Percentiles rank a stretch among this genome's conserved stretches.
Conservation (phyloP, 805 yeast genomes). For the Wickerhamiella alocasiicola region DNA sequence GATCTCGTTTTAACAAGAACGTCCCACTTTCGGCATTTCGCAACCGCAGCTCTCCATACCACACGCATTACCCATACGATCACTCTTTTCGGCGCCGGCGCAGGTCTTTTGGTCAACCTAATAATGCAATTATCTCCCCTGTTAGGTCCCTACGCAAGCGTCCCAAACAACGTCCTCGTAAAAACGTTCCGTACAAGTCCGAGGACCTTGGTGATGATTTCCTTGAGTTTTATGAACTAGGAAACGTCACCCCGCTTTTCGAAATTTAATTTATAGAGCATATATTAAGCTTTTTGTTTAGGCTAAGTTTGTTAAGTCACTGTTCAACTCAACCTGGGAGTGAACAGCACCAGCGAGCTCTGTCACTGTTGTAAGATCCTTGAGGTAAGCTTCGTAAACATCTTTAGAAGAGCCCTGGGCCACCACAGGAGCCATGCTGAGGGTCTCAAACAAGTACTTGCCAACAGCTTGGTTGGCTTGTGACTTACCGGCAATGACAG, state of each 20-base stretch:
- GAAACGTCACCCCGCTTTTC: slow-evolving; percentile 28
- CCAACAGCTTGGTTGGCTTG: slow-evolving; percentile 39
- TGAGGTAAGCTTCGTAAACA: slow-evolving; percentile 57
- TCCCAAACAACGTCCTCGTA: slow-evolving; percentile 8
- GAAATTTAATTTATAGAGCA: slow-evolving; percentile 14
- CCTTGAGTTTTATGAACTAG: slow-evolving; percentile 16
- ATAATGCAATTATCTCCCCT: slow-evolving; percentile 23
- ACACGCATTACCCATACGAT: slow-evolving; percentile 13
- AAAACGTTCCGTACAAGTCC: slow-evolving; percentile 1
- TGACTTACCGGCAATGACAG: slow-evolving; percentile 18
- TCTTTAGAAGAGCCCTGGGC: slow-evolving; percentile 42
- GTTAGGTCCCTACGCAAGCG: slow-evolving; percentile 19
- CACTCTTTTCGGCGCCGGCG: slow-evolving; percentile 19
- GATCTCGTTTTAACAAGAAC: slow-evolving; percentile 28
- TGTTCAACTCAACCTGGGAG: slow-evolving; percentile 70
- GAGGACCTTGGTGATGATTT: slow-evolving; percentile 26
- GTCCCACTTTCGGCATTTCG: slow-evolving; percentile 87
- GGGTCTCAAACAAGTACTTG: slow-evolving; percentile 43
- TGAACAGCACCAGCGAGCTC: slow-evolving; percentile 72
- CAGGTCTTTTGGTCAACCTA: slow-evolving; percentile 17
- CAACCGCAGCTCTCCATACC: slow-evolving; percentile 45
- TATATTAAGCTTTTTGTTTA: slow-evolving; percentile 17
- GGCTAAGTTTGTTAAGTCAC: slow-evolving; percentile 51
- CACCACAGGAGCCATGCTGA: slow-evolving; percentile 29
- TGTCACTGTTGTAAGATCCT: slow-evolving; percentile 71